Percentiles rank a stretch among this genome's conserved stretches.
phyloP scores from a whole-genome alignment of 805 yeast genomes.

The Monosporozyma unispora region DNA sequence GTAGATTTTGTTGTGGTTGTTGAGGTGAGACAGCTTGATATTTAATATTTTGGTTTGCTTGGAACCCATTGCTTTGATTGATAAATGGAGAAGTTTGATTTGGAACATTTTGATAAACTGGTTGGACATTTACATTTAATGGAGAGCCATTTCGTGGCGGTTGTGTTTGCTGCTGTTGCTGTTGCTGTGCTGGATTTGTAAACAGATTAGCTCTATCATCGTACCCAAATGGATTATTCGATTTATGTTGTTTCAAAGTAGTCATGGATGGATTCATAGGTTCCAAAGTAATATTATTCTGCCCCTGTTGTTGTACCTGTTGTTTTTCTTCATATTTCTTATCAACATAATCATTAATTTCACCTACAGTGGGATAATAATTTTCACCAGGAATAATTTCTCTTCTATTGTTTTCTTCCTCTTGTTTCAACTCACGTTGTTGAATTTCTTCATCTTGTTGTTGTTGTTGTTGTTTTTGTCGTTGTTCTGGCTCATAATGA shows the following conservation, averaged over 20 bases:
- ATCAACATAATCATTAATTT: constrained; percentile 6
- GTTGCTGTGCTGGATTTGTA: background rate
- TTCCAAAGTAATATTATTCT: background rate
- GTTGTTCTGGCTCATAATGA: background rate
- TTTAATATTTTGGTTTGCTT: background rate
- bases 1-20: background rate
- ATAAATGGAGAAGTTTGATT: background rate
- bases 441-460: background rate
- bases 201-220: background rate
- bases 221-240: constrained; percentile 26
- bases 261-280: background rate
- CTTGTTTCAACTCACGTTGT: background rate
- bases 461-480: background rate
- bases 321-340: constrained; percentile 1
- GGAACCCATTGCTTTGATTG: background rate
- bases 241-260: constrained; percentile 23
- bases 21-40: background rate
- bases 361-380: constrained; percentile 21
- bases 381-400: background rate
- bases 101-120: background rate
- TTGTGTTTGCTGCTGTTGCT: constrained; percentile 3
- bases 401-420: background rate
- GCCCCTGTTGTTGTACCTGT: background rate
- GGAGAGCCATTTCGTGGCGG: background rate
- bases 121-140: background rate